Conservation (phyloP, 345 rosid genomes). For the Populus nigra region DNA sequence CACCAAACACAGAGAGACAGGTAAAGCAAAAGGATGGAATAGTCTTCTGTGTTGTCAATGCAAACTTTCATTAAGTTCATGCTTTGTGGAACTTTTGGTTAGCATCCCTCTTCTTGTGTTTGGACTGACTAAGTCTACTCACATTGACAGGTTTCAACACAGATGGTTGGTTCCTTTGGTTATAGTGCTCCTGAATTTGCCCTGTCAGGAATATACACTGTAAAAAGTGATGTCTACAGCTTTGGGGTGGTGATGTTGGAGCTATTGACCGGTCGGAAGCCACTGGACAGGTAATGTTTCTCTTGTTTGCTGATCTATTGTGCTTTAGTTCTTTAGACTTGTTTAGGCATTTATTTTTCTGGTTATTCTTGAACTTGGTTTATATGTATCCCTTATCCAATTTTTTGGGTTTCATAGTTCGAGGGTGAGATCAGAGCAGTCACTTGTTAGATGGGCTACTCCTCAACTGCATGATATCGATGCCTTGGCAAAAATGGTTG, state of each 20-base stretch:
- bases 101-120: neutral
- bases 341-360: neutral
- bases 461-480: conserved; percentile 98
- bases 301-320: neutral
- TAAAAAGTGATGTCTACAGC: conserved; percentile 96
- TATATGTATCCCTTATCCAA: neutral
- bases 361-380: conserved; percentile 1
- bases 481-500: conserved; percentile 96
- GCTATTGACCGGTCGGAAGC: conserved; percentile 93
- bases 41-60: neutral
- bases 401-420: conserved; percentile 45
- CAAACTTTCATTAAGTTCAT: neutral
- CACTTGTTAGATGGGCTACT: conserved; percentile 98
- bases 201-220: conserved; percentile 89
- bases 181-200: conserved; percentile 99
- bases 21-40: conserved; percentile 28
- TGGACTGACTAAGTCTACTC: neutral
- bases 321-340: neutral
- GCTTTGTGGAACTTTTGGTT: neutral
- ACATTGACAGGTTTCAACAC: conserved; percentile 69
- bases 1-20: conserved; percentile 92
- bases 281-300: conserved; percentile 81
- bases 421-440: conserved; percentile 86
- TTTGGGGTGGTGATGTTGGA: conserved; percentile 99
- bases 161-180: conserved; percentile 96